Conservation (phyloP, 768 basidiomycete species). For the Dictyophora rubrovolvata region DNA sequence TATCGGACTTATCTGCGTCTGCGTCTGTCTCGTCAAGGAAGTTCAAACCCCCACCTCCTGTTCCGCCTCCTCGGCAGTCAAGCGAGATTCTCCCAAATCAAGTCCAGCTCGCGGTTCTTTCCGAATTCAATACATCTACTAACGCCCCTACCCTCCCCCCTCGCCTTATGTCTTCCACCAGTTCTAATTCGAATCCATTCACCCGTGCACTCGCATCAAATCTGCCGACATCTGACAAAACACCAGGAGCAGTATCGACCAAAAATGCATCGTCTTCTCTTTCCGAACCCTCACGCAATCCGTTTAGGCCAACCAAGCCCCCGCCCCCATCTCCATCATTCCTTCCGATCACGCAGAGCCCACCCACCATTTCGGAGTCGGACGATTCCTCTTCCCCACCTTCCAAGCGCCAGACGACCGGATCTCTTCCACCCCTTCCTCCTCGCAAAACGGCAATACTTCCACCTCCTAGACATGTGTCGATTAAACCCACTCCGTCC, state of each 20-base stretch:
- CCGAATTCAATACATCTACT: not conserved
- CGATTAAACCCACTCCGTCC: not conserved
- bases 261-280: not conserved
- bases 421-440: conserved; percentile 13
- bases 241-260: no score
- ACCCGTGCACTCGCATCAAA: not conserved
- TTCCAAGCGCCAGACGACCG: not conserved
- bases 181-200: conserved; percentile 1
- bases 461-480: not conserved
- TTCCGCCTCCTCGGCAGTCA: not conserved
- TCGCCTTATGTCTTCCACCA: not conserved
- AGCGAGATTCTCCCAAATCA: not conserved
- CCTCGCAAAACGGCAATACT: conserved; percentile 10
- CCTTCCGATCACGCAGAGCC: no score
- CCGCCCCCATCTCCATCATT: not conserved
- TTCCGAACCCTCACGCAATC: not conserved
- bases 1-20: not conserved
- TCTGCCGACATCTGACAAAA: no score
- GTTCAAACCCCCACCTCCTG: not conserved
- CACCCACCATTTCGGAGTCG: not conserved
- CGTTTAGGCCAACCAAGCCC: not conserved
- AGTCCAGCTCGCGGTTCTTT: not conserved
- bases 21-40: not conserved
- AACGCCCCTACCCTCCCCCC: not conserved
- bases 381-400: not conserved